phyloP scores from a whole-genome alignment of 2,329 filamentous ascomycete genomes.

The Orbilia quercus region DNA sequence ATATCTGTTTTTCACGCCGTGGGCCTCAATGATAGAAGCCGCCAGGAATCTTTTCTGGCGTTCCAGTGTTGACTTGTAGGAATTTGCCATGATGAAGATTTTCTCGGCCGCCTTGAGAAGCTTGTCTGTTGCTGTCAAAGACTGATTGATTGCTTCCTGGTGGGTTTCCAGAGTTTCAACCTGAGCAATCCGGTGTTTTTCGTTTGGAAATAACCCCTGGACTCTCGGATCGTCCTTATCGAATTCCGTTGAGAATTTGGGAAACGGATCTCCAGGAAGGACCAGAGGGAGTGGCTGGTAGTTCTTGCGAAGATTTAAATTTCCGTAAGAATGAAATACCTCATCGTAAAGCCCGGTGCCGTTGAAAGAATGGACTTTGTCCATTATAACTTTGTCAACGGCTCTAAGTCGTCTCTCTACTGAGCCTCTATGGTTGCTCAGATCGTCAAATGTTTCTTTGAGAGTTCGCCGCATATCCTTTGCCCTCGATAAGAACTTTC shows the following conservation, averaged over 20 bases:
- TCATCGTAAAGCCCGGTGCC: slow-evolving; percentile 10
- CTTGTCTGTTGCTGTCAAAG: background rate
- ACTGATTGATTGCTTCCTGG: background rate
- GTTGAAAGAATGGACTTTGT: slow-evolving; percentile 19
- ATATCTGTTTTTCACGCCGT: slow-evolving; percentile 20
- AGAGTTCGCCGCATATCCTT: background rate
- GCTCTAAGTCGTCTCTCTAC: slow-evolving; percentile 18
- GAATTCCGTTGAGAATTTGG: slow-evolving; percentile 10
- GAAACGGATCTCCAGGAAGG: slow-evolving; percentile 44
- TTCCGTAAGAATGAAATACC: slow-evolving; percentile 2
- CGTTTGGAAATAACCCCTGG: slow-evolving; percentile 21
- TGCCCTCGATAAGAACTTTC: slow-evolving; percentile 2
- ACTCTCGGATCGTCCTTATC: slow-evolving; percentile 25
- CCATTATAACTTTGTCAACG: slow-evolving; percentile 8
- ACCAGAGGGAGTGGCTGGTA: slow-evolving; percentile 11
- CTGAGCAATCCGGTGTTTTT: background rate
- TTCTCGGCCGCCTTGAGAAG: slow-evolving; percentile 20
- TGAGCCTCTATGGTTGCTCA: slow-evolving; percentile 14
- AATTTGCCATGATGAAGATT: slow-evolving; percentile 15
- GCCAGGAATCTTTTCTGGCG: slow-evolving; percentile 13
- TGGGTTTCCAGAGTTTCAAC: slow-evolving; percentile 3
- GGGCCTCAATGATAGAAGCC: background rate
- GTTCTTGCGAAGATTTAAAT: background rate
- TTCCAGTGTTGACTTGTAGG: slow-evolving; percentile 16
- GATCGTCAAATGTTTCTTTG: background rate